Conservation (phyloP, 495 filamentous ascomycete species). For the Talaromyces stipitatus region DNA sequence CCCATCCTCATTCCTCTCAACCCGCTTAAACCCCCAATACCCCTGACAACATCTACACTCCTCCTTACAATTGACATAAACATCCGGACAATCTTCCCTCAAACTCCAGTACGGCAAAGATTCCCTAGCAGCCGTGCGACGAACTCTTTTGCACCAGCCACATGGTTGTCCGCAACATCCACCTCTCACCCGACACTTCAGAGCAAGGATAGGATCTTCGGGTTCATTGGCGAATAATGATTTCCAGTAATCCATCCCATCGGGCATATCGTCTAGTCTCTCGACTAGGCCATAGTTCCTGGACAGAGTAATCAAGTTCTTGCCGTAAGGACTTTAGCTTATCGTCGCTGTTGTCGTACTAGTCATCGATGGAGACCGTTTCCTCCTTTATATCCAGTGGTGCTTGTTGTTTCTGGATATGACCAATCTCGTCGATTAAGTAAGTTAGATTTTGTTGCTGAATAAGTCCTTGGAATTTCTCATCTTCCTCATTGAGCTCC, state of each 20-base stretch:
- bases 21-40: background rate
- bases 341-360: background rate
- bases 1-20: background rate
- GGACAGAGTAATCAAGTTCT: background rate
- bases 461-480: background rate
- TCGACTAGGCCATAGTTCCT: background rate
- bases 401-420: background rate
- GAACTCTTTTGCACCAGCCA: background rate
- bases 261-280: background rate
- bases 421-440: background rate
- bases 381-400: too few species aligned
- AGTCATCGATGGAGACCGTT: background rate
- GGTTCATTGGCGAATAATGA: background rate
- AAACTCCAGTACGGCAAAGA: background rate
- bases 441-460: background rate
- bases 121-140: background rate
- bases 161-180: background rate
- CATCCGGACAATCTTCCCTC: background rate
- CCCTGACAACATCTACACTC: background rate
- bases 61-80: background rate
- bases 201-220: background rate
- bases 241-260: background rate
- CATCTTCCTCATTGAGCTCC: background rate
- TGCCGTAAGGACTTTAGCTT: background rate
- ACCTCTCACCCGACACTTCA: background rate